Evolutionary conservation across 768 basidiomycete genomes (phyloP).

Genomic region (Heimioporus sp.): DNA sequence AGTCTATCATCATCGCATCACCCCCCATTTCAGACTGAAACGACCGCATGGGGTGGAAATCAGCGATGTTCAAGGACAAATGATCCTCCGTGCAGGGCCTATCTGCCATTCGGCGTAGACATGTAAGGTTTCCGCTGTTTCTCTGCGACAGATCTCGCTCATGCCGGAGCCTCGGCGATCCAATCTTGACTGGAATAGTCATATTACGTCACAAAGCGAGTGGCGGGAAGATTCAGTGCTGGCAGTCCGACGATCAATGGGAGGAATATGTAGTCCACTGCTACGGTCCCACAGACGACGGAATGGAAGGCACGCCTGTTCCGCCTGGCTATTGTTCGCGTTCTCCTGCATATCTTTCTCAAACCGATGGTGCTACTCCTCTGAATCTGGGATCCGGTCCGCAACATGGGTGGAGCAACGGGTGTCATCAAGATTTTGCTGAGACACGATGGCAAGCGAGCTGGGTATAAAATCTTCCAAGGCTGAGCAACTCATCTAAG

Average conservation of each 20-base stretch:
- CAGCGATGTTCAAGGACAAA: not conserved
- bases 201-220: conserved; percentile 23
- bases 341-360: conserved; percentile 14
- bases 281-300: conserved; percentile 22
- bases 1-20: conserved; percentile 2
- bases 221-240: conserved; percentile 3
- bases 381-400: conserved; percentile 23
- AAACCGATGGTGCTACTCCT: conserved; percentile 14
- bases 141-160: conserved; percentile 12
- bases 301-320: conserved; percentile 31
- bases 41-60: conserved; percentile 9
- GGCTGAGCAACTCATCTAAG: not conserved
- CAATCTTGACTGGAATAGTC: conserved; percentile 13
- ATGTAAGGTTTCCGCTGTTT: not conserved
- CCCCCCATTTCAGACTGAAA: conserved; percentile 14
- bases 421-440: conserved; percentile 9
- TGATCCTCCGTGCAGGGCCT: not conserved
- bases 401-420: conserved; percentile 19
- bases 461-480: conserved; percentile 25
- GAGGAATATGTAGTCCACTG: conserved; percentile 18
- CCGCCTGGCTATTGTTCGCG: conserved; percentile 26
- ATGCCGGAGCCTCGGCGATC: conserved; percentile 17
- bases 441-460: conserved; percentile 23
- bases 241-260: conserved; percentile 16
- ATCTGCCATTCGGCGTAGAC: not conserved